Evolutionary conservation across 192 early-diverging fungal species (phyloP).

Genomic region (Coemansia sp.): DNA sequence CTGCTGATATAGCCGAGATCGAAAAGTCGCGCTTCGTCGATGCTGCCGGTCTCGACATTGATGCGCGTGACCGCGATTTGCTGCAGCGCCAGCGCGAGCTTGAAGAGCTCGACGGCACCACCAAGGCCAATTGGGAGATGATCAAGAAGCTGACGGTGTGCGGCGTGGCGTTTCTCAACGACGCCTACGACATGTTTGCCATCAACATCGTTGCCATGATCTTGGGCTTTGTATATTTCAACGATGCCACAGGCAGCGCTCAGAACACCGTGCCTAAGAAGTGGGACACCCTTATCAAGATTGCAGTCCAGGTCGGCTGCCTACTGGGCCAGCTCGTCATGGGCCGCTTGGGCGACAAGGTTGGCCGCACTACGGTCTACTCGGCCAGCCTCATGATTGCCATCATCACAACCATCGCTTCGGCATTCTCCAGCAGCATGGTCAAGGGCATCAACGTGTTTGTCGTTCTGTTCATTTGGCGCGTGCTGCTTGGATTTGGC

Average conservation of each 20-base stretch:
- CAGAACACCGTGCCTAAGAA: slow-evolving; percentile 58
- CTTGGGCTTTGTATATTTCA: slow-evolving; percentile 68
- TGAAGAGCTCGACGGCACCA: slow-evolving; percentile 53
- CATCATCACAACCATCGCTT: slow-evolving; percentile 79
- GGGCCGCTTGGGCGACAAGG: slow-evolving; percentile 81
- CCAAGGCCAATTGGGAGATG: slow-evolving; percentile 67
- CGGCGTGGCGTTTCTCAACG: slow-evolving; percentile 84
- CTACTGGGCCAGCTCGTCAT: slow-evolving; percentile 88
- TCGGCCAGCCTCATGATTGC: slow-evolving; percentile 86
- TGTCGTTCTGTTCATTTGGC: slow-evolving; percentile 78
- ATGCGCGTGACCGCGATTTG: slow-evolving; percentile 40
- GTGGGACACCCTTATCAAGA: slow-evolving; percentile 83
- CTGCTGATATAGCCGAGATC: slow-evolving; percentile 35
- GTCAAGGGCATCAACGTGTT: slow-evolving; percentile 65
- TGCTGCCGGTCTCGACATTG: slow-evolving; percentile 10
- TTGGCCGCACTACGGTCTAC: slow-evolving; percentile 88
- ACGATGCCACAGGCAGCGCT: slow-evolving; percentile 25
- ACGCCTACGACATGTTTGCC: slow-evolving; percentile 94
- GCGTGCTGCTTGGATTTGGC: slow-evolving; percentile 88
- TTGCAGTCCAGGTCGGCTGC: slow-evolving; percentile 82
- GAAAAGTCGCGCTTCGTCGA: slow-evolving; percentile 8
- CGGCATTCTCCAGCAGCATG: slow-evolving; percentile 65
- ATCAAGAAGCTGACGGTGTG: slow-evolving; percentile 70
- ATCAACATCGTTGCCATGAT: slow-evolving; percentile 91
- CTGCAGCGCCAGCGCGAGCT: slow-evolving; percentile 43